phyloP scores from a whole-genome alignment of 805 yeast species.

The Candida anglica region DNA sequence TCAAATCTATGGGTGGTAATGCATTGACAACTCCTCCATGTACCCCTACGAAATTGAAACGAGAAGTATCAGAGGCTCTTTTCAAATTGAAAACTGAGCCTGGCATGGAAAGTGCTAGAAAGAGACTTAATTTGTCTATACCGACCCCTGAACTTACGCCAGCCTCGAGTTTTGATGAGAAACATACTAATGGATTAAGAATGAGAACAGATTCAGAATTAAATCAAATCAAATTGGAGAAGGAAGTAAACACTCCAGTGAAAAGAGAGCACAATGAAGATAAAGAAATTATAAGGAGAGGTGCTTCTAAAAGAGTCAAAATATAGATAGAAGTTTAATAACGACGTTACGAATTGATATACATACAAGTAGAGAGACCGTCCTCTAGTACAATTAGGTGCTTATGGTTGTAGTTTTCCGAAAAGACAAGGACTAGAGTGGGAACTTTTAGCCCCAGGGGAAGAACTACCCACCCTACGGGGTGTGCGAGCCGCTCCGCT shows the following conservation, averaged over 20 bases:
- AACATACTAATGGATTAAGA: neutral
- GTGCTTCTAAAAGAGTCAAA: too few relatives aligned
- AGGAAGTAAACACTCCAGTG: neutral
- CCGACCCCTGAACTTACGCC: conserved; percentile 5
- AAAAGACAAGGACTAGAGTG: too few relatives aligned
- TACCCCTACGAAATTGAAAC: conserved; percentile 25
- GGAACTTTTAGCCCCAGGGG: too few relatives aligned
- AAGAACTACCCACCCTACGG: too few relatives aligned
- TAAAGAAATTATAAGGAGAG: too few relatives aligned
- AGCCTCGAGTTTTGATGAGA: conserved; percentile 4
- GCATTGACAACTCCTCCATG: conserved; percentile 31
- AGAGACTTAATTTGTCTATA: neutral
- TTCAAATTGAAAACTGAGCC: conserved; percentile 2
- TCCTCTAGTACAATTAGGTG: too few relatives aligned
- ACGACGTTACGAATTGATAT: neutral
- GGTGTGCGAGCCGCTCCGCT: too few relatives aligned
- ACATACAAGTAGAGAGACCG: neutral
- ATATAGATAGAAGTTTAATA: neutral
- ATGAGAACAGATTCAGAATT: neutral
- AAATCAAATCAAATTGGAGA: neutral
- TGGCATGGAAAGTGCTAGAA: too few relatives aligned
- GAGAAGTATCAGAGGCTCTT: neutral
- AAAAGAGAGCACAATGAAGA: conserved; percentile 1
- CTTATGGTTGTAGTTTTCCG: too few relatives aligned
- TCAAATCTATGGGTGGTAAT: conserved; percentile 1